Base-by-base conservation (phyloP, 2,329 filamentous ascomycete species). In the Epichloe sp. region DNA sequence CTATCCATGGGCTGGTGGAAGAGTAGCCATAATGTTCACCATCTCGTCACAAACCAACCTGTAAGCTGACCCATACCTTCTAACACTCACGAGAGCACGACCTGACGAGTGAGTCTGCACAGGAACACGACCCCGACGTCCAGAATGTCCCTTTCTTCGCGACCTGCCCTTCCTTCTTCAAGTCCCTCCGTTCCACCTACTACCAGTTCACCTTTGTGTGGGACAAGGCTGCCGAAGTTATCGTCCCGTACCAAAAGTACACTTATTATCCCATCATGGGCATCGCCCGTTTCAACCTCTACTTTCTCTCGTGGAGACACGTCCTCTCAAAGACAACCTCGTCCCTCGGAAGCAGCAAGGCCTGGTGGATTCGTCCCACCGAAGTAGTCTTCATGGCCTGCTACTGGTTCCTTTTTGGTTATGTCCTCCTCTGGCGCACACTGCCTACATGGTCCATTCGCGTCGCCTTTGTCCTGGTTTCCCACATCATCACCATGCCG, bases 261-360 rank as follows among this genome's bases (percentile, higher is more conserved):
- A 78, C 80, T 0, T 87, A 86, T 69, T 86, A 86, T 62, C 79
- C 82, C 1, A 65, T 84, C 59, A 79, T 87, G 70, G 71, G 70
- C 53, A 70, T 86, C 50, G 83, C 81, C 3, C 81, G 83, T 54
- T 86, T 87, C 76, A 86, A 86, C 62, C 75, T 87, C 2, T 86
- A 86, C 64, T 65, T 80, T 17, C 73, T 86, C 11, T 82, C 79
- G 4, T 85, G 80, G 80, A 67, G 75, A 15, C 82, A 85, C 61
- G 75, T 86, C 10, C 65, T 85, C 34, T 74, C 75, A 5, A 69
- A 69, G 38, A 71, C 71, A 60, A 78, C 76, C 0, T 74, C 77
- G 0, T 71, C 69, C 36, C 81, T 82, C 51, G 79, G 78, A 48
- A 67, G 62, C 59, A 71, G 65, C 43, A 75, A 75, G 44, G 82